A percentile compares a stretch with the other conserved stretches of the same genome.
Evolutionary conservation across 257 asterid species (phyloP).

Genomic region (Penstemon eatonii): DNA sequence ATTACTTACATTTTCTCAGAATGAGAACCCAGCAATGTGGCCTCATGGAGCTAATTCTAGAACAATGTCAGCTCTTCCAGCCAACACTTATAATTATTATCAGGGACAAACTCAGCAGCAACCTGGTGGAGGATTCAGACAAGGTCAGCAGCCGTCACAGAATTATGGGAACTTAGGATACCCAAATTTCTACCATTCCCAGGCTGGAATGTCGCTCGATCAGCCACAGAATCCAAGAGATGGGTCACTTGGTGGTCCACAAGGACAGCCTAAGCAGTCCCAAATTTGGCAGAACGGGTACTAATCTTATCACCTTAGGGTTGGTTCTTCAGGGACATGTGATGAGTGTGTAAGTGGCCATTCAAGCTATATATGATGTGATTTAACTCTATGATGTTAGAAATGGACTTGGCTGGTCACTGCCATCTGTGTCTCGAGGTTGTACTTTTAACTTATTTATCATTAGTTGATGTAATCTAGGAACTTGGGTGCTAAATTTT

Average conservation of each 20-base stretch:
- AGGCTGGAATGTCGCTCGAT: conserved; percentile 54
- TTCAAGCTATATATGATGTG: too few species aligned
- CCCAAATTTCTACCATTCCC: conserved; percentile 79
- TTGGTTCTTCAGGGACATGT: conserved; percentile 3
- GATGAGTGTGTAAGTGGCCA: background rate
- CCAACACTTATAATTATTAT: conserved; percentile 63
- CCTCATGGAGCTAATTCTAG: conserved; percentile 79
- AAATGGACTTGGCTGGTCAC: too few species aligned
- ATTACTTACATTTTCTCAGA: conserved; percentile 42
- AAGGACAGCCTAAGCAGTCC: conserved; percentile 77
- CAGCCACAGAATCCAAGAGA: conserved; percentile 72
- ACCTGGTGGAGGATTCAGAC: conserved; percentile 71
- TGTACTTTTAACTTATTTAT: too few species aligned
- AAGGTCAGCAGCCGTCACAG: conserved; percentile 84
- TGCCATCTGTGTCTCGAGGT: too few species aligned
- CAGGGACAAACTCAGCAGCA: conserved; percentile 85
- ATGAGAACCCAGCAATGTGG: conserved; percentile 77
- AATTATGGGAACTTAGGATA: conserved; percentile 66
- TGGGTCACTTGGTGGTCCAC: conserved; percentile 57
- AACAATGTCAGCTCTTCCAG: conserved; percentile 69
- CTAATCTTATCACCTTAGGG: conserved; percentile 38
- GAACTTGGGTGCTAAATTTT: too few species aligned
- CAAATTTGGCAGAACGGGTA: conserved; percentile 84
- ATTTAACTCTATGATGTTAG: too few species aligned
- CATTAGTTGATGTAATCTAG: too few species aligned